A percentile compares a stretch with the other conserved stretches of the same genome.
Evolutionary conservation across 306 rosid species (phyloP).

Genomic region (Pachyrhizus erosus): DNA sequence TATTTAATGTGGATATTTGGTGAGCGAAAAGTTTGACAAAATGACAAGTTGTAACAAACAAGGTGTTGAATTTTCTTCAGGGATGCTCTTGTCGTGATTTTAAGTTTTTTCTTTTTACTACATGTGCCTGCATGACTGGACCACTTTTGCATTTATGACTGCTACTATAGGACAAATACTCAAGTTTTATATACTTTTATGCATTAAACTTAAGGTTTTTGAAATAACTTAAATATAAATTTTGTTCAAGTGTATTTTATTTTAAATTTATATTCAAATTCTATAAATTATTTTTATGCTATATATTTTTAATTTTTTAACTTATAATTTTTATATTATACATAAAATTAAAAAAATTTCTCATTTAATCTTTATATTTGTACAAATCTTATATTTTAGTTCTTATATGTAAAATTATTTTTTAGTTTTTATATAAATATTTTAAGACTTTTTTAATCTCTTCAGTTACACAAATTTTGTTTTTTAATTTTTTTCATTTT

Average conservation of each 20-base stretch:
- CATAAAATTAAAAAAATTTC: too few species aligned
- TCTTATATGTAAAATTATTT: too few species aligned
- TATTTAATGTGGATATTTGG: not conserved
- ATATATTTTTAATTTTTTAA: too few species aligned
- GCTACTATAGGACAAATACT: not conserved
- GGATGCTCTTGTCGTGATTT: not conserved
- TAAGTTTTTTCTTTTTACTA: not conserved
- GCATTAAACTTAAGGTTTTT: not conserved
- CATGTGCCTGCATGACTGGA: not conserved
- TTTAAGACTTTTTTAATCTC: too few species aligned
- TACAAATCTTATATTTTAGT: too few species aligned
- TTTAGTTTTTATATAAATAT: too few species aligned
- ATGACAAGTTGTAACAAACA: not conserved
- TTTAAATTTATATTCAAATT: not conserved
- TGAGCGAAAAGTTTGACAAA: constrained; percentile 1
- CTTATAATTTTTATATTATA: too few species aligned
- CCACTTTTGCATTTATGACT: not conserved
- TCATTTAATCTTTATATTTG: too few species aligned
- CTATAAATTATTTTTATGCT: too few species aligned
- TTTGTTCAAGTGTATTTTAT: not conserved
- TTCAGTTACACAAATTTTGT: too few species aligned
- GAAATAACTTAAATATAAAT: not conserved
- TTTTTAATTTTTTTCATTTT: too few species aligned
- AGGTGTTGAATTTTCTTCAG: not conserved
- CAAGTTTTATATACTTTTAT: not conserved